Evolutionary conservation across 2,329 filamentous ascomycete species (phyloP), one percentile per base, ranked within the genome.

Genomic region (Colletotrichum tamarilloi): DNA sequence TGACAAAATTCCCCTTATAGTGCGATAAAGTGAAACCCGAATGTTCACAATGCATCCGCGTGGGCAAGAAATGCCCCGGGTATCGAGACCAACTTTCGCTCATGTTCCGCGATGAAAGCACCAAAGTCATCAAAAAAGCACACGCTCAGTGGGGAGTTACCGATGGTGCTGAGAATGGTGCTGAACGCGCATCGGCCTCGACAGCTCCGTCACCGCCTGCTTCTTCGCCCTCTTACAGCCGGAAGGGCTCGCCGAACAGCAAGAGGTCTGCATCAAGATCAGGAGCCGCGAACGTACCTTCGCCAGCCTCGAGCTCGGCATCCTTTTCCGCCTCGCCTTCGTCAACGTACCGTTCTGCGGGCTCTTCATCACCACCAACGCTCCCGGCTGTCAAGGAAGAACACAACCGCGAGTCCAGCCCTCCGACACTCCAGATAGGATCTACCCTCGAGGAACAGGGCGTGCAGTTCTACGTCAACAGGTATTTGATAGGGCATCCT

Each of bases 51-150:
- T 92, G 91, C 78, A 82, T 87, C 57, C 88, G 90, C 53, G 86
- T 90, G 58, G 86, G 87, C 77, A 89, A 90, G 80, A 86, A 84
- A 77, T 92, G 91, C 76, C 89, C 90, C 24, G 91, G 91, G 7
- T 92, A 92, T 77, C 86, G 91, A 76, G 90, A 92, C 75, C 89
- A 91, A 79, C 82, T 92, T 42, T 90, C 90, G 38, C 83, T 92
- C 70, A 89, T 92, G 87, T 92, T 92, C 78, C 89, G 90, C 49
- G 90, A 92, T 82, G 90, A 92, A 81, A 92, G 88, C 77, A 88
- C 84, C 76, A 89, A 91, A 77, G 90, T 92, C 58, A 88, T 90
- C 30, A 86, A 86, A 74, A 92, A 90, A 78, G 87, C 87, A 24
- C 87, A 89, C 68, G 87, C 86, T 30, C 87, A 84, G 80, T 88